These are phyloP conservation scores for Plectosphaerella plurivora DNA, from an alignment of 2,329 filamentous ascomycete species.

Conservation along the genomic window DNA sequence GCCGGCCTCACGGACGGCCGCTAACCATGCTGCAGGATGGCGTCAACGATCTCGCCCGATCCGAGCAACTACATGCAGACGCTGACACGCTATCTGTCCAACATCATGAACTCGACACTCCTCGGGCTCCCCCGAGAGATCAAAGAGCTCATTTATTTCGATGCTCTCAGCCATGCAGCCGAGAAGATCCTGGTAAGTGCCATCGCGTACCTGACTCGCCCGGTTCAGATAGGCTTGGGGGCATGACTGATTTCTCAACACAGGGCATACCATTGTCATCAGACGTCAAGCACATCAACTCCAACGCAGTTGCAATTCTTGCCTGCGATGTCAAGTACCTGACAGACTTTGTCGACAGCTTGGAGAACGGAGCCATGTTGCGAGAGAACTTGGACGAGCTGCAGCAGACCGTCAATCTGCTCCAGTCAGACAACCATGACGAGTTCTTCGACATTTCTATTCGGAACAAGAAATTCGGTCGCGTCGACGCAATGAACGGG, in stretches of 20 bases:
- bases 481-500: conserved; percentile 87
- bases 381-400: conserved; percentile 88
- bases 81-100: conserved; percentile 84
- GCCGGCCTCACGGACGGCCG: neutral
- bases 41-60: conserved; percentile 57
- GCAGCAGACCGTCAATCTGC: conserved; percentile 84
- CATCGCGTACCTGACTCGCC: neutral
- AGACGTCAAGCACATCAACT: conserved; percentile 80
- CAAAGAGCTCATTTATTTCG: conserved; percentile 97
- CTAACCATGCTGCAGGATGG: conserved; percentile 32
- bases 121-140: conserved; percentile 92
- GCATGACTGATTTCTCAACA: neutral
- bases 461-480: conserved; percentile 87
- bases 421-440: conserved; percentile 86
- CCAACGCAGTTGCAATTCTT: conserved; percentile 76
- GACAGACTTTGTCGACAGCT: conserved; percentile 76
- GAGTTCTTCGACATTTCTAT: conserved; percentile 93
- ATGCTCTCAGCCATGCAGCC: conserved; percentile 86
- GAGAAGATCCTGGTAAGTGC: conserved; percentile 70
- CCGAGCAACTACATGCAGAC: conserved; percentile 95
- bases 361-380: conserved; percentile 81
- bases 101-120: conserved; percentile 94
- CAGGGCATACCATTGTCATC: conserved; percentile 72
- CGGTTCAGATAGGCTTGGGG: neutral
- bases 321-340: conserved; percentile 81